Conservation (phyloP, 2,329 filamentous ascomycete species). For the Aspergillus glaucus region DNA sequence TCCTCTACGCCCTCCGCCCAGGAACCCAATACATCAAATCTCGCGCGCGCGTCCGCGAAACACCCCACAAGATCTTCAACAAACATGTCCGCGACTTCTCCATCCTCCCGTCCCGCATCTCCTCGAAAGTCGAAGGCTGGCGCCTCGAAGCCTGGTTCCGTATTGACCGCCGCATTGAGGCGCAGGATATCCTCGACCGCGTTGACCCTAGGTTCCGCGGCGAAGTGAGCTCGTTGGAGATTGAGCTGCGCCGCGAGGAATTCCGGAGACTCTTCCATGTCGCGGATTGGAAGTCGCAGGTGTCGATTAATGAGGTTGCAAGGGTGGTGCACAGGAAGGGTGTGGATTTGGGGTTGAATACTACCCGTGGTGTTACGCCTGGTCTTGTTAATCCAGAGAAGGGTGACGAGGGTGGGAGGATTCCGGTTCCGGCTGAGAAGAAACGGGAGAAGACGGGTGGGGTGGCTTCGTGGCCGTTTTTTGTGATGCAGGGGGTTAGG, state of each 20-base stretch:
- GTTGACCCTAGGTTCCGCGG: slow-evolving; percentile 8
- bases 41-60: neutral
- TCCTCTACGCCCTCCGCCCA: neutral
- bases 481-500: neutral
- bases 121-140: slow-evolving; percentile 18
- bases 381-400: slow-evolving; percentile 13
- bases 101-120: slow-evolving; percentile 13
- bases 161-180: slow-evolving; percentile 16
- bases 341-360: slow-evolving; percentile 9
- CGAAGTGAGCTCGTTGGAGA: slow-evolving; percentile 3
- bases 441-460: neutral
- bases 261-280: slow-evolving; percentile 10
- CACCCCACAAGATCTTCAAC: slow-evolving; percentile 3
- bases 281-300: slow-evolving; percentile 8
- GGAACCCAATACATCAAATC: neutral
- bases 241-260: slow-evolving; percentile 8
- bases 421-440: slow-evolving; percentile 7
- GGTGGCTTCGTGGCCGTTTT: neutral
- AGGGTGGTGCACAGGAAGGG: slow-evolving; percentile 13
- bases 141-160: slow-evolving; percentile 21
- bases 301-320: slow-evolving; percentile 2
- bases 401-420: slow-evolving; percentile 15
- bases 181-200: slow-evolving; percentile 18
- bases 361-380: slow-evolving; percentile 18
- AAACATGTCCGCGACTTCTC: slow-evolving; percentile 7